Base-by-base conservation (phyloP, 371 early-diverging fungal genomes). In the Dichotomocladium elegans region DNA sequence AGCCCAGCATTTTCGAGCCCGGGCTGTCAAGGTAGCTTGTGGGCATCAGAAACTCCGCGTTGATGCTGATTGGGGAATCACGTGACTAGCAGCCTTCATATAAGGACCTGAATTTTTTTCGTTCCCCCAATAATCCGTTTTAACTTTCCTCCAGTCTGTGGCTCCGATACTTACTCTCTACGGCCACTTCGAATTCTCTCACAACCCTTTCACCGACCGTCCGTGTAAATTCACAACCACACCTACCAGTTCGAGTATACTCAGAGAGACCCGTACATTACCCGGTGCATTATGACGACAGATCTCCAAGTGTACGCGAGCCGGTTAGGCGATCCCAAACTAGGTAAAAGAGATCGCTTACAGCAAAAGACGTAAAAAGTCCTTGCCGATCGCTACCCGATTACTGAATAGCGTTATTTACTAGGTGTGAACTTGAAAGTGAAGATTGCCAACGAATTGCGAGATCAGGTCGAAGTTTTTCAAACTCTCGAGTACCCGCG, bases 401-500 rank as follows among this genome's bases (percentile, higher is more conserved):
- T 12, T 19, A 15, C 3, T 30, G 8, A 9, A 27, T 21, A 47
- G 26, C 26, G 29, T 7, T 24, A 25, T 24, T 31, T 12, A 15
- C 11, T 53, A 74, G 75, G 59, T n/a, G 61, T 78, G 26, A 80
- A 77, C 52, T 75, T 91, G 24, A 93, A 93, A 64, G 79, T 86
- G 29, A 87, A 87, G 34, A 90, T 93, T 56, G 92, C 90, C n/a
- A 81, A 80, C 44, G 95, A 95, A 61, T 74, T 97, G 15, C 80
- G 93, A 63, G 96, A 97, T 66, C 88, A 91, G 41, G 87, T 95
- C 6, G 95, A 95, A 69, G 76, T 90, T 19, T 86, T 91, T 47
- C 94, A 94, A 64, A 79, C 85, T 15, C 78, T 82, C 41, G 95
- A 98, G 58, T 90, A 90, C 66, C 82, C 87, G 21, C 80, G 89